These are phyloP conservation scores for Pelargonium myrrhifolium DNA, from an alignment of 441 rosid genomes.

Conservation along the genomic window DNA sequence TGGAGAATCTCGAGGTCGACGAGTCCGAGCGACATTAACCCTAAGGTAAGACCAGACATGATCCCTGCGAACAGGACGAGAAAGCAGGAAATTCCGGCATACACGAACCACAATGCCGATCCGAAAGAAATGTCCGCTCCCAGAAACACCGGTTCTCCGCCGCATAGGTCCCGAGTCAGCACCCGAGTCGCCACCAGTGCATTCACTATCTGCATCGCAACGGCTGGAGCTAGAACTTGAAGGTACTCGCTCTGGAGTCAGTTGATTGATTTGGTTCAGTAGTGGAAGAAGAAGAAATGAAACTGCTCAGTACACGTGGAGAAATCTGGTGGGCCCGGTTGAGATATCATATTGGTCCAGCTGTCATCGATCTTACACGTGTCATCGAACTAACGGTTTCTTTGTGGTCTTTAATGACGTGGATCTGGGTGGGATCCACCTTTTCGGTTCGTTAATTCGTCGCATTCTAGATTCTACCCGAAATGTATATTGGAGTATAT, in stretches of 20 bases:
- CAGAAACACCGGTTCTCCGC: not conserved
- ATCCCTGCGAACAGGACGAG: constrained; percentile 27
- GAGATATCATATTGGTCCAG: no score
- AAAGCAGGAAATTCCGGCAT: constrained; percentile 23
- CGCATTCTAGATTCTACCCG: not conserved
- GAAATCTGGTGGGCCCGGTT: not conserved
- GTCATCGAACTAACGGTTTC: not conserved
- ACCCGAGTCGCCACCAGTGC: constrained; percentile 14
- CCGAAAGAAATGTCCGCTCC: constrained; percentile 16
- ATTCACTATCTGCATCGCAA: constrained; percentile 7
- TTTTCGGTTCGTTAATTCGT: not conserved
- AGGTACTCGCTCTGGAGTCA: not conserved
- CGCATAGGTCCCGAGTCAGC: constrained; percentile 8
- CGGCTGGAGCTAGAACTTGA: not conserved
- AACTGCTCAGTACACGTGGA: not conserved
- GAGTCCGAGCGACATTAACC: constrained; percentile 26
- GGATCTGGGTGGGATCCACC: not conserved
- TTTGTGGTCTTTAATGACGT: not conserved
- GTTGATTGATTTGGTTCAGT: not conserved
- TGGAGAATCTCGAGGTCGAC: constrained; percentile 29
- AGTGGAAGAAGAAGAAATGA: not conserved
- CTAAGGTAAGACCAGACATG: constrained; percentile 29
- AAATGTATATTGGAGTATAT: not conserved
- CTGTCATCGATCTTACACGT: not conserved
- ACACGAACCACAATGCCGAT: constrained; percentile 18